Conservation (phyloP, 2,329 filamentous ascomycete genomes). For the Cadophora sp. region DNA sequence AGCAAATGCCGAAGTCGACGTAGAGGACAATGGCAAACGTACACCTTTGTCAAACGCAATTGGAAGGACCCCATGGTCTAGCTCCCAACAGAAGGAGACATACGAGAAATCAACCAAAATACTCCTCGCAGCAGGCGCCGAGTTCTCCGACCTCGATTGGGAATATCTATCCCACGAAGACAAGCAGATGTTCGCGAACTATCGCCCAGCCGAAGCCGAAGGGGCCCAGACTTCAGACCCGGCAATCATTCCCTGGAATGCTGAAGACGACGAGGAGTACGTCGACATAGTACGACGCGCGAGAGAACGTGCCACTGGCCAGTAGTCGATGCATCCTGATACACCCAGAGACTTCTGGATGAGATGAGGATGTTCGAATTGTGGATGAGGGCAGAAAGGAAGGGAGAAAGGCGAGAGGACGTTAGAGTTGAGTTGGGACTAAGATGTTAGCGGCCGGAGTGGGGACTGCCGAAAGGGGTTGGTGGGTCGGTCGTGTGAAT, state of each 20-base stretch:
- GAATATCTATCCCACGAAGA: background rate
- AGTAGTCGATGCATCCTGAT: too few species aligned
- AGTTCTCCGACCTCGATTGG: background rate
- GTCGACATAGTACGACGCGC: background rate
- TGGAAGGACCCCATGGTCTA: background rate
- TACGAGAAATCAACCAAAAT: background rate
- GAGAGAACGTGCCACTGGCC: too few species aligned
- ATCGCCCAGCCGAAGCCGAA: background rate
- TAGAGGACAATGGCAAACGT: fast-evolving
- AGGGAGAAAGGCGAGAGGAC: background rate
- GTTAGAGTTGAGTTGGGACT: constrained; percentile 10
- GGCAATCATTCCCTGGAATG: background rate
- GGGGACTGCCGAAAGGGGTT: background rate
- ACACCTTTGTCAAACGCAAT: constrained; percentile 31
- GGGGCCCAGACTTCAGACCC: background rate
- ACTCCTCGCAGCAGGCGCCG: constrained; percentile 1
- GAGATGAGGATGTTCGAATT: too few species aligned
- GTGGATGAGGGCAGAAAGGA: background rate
- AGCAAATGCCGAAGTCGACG: background rate
- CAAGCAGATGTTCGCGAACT: background rate
- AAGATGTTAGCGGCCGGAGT: background rate
- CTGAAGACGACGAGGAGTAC: background rate
- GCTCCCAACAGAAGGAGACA: background rate
- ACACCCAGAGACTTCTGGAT: too few species aligned
- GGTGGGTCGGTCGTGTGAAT: background rate